These are phyloP conservation scores for Heliamphora exappendiculata DNA, from an alignment of 148 eudicot genomes.

Conservation along the genomic window DNA sequence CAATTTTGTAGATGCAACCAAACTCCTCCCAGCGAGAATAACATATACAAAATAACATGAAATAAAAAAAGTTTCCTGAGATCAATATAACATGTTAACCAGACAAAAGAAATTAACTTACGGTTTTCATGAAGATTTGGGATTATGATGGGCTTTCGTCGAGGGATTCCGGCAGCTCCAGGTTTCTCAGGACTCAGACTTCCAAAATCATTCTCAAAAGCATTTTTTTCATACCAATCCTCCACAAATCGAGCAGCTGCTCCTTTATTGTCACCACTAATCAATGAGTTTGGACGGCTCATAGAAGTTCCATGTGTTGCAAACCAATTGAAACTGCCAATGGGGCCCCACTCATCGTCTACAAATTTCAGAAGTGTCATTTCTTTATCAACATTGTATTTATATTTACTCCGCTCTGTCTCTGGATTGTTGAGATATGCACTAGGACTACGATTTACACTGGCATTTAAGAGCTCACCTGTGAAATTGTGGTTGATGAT, in stretches of 20 bases:
- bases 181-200: constrained; percentile 17
- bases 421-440: constrained; percentile 84
- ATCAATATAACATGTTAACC: not conserved
- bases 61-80: not conserved
- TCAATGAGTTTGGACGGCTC: constrained; percentile 86
- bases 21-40: not conserved
- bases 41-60: not conserved
- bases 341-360: constrained; percentile 88
- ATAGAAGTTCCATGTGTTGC: constrained; percentile 99
- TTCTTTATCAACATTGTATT: constrained; percentile 82
- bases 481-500: constrained; percentile 11
- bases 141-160: constrained; percentile 75
- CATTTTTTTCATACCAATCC: constrained; percentile 69
- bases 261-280: constrained; percentile 98
- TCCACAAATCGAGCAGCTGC: constrained; percentile 98
- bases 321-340: constrained; percentile 97
- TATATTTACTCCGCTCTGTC: constrained; percentile 67
- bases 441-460: constrained; percentile 88
- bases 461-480: constrained; percentile 90
- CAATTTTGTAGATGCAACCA: not conserved
- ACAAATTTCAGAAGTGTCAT: constrained; percentile 94
- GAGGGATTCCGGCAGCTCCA: constrained; percentile 30
- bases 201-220: constrained; percentile 29
- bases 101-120: constrained; percentile 30
- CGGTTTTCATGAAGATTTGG: constrained; percentile 43